Evolutionary conservation across 2,329 filamentous ascomycete genomes (phyloP).

Genomic region (Botrytis pseudocinerea): DNA sequence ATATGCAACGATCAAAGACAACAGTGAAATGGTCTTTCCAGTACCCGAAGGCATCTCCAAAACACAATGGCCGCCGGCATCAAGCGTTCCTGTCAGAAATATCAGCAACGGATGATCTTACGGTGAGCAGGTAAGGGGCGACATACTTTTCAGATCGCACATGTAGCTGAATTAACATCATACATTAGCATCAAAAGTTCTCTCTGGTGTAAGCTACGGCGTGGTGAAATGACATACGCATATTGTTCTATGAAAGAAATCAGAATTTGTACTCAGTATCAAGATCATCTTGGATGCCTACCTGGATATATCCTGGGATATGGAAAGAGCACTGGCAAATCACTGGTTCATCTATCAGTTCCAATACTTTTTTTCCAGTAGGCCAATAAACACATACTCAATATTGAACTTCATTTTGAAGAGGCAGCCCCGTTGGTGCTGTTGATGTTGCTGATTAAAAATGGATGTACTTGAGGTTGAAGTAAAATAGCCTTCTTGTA

Average conservation of each 20-base stretch:
- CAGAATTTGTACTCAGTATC: constrained; percentile 25
- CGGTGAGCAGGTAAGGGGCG: neutral
- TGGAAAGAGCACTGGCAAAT: constrained; percentile 70
- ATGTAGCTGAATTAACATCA: constrained; percentile 58
- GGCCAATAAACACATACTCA: constrained; percentile 51
- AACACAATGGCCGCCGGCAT: constrained; percentile 92
- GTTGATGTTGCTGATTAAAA: constrained; percentile 18
- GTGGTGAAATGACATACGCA: constrained; percentile 48
- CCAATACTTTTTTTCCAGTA: constrained; percentile 10
- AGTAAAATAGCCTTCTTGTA: constrained; percentile 16
- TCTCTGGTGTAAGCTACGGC: neutral
- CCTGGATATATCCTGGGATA: constrained; percentile 71
- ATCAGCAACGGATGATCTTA: constrained; percentile 26
- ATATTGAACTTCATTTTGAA: constrained; percentile 75
- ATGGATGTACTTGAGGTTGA: neutral
- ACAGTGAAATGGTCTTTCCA: constrained; percentile 91
- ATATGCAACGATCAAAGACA: constrained; percentile 95
- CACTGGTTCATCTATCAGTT: constrained; percentile 47
- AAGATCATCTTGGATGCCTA: constrained; percentile 26
- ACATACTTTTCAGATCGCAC: constrained; percentile 73
- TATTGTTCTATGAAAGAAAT: constrained; percentile 63
- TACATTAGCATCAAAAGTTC: constrained; percentile 25
- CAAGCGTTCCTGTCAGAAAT: constrained; percentile 65
- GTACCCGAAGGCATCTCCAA: constrained; percentile 99
- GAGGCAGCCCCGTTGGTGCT: constrained; percentile 4